phyloP scores from a whole-genome alignment of 176 grass and related monocot species.

The Tuctoria greenei region DNA sequence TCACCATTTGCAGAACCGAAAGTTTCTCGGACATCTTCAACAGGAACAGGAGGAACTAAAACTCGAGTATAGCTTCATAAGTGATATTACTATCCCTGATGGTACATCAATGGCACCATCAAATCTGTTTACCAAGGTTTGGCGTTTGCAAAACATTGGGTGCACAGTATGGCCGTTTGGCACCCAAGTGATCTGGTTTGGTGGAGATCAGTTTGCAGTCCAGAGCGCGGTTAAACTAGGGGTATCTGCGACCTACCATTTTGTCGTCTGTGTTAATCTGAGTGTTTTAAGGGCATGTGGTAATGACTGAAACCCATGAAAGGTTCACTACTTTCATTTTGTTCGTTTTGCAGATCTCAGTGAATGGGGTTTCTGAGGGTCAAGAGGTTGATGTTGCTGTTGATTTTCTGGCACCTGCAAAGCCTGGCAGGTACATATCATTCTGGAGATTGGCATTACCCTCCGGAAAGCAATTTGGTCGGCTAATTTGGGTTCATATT shows the following conservation, averaged over 20 bases:
- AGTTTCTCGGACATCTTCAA: not conserved
- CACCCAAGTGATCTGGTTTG: conserved; percentile 62
- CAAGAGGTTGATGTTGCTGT: conserved; percentile 62
- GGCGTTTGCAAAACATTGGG: conserved; percentile 79
- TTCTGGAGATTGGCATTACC: conserved; percentile 83
- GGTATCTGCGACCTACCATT: conserved; percentile 37
- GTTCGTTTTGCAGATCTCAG: conserved; percentile 56
- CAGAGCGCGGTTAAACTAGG: conserved; percentile 40
- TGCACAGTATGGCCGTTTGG: conserved; percentile 63
- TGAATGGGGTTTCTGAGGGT: conserved; percentile 40
- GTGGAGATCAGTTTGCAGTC: conserved; percentile 57
- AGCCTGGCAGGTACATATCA: conserved; percentile 70
- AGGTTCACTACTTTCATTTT: not conserved
- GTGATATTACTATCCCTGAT: conserved; percentile 72
- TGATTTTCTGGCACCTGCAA: conserved; percentile 59
- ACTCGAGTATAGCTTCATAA: conserved; percentile 57
- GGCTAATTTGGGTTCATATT: conserved; percentile 79
- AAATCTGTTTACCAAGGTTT: conserved; percentile 77
- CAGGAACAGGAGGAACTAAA: conserved; percentile 25
- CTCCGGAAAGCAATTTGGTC: conserved; percentile 67
- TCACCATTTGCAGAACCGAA: conserved; percentile 35
- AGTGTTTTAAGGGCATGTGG: conserved; percentile 2
- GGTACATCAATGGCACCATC: conserved; percentile 68
- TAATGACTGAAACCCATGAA: not conserved
- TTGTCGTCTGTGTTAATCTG: not conserved